Percentiles rank a stretch among this genome's conserved stretches.
Conservation (phyloP, 768 basidiomycete species). For the Lactarius tabidus region DNA sequence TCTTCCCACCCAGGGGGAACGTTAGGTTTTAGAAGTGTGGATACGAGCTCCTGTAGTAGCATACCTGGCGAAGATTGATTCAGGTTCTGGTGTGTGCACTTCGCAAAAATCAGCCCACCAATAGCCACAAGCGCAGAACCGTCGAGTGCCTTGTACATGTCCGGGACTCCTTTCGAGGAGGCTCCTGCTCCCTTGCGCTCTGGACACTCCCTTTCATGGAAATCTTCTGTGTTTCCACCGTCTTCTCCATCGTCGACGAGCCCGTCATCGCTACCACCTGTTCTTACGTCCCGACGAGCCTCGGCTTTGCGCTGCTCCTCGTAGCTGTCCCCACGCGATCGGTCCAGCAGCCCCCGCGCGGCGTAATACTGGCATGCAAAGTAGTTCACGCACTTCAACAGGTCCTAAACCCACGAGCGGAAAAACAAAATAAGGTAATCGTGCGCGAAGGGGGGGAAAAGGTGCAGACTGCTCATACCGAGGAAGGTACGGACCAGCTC, state of each 20-base stretch:
- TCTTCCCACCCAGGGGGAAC: conserved; percentile 48
- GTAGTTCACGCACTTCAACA: conserved; percentile 50
- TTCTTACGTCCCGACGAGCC: conserved; percentile 23
- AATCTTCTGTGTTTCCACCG: conserved; percentile 21
- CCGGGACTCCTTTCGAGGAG: conserved; percentile 31
- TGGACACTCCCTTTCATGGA: conserved; percentile 20
- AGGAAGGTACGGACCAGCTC: conserved; percentile 40
- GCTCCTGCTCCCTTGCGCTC: conserved; percentile 24
- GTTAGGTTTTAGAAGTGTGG: conserved; percentile 37
- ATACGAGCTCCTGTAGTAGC: conserved; percentile 63
- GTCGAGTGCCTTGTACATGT: conserved; percentile 75
- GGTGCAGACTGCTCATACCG: conserved; percentile 39
- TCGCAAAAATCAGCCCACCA: conserved; percentile 40
- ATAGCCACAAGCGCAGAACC: conserved; percentile 71
- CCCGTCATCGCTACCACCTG: conserved; percentile 22
- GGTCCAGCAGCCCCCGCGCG: conserved; percentile 55
- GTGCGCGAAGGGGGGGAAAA: conserved; percentile 13
- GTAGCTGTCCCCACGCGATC: conserved; percentile 43
- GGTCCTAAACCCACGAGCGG: conserved; percentile 37
- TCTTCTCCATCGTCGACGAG: conserved; percentile 17
- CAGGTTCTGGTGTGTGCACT: background rate
- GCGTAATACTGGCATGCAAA: conserved; percentile 55
- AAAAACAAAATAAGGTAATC: background rate
- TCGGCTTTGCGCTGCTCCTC: conserved; percentile 35
- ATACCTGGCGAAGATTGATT: conserved; percentile 44